A percentile compares a stretch with the other conserved stretches of the same genome.
These are phyloP conservation scores for Cytospora paraplurivora DNA, from an alignment of 2,329 filamentous ascomycete genomes.

Conservation along the genomic window DNA sequence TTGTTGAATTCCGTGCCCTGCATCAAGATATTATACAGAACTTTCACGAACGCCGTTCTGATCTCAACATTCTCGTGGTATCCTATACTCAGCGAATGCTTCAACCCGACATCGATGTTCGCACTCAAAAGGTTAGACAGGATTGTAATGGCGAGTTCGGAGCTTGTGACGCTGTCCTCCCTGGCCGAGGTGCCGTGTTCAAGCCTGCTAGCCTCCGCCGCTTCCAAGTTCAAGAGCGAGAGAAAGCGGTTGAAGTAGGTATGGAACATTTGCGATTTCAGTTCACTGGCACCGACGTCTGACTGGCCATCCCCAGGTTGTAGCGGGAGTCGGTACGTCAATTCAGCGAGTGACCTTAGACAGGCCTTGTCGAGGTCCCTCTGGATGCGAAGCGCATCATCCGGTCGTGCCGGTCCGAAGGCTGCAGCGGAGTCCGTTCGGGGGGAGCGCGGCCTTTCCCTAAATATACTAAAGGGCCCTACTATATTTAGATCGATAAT, in stretches of 20 bases:
- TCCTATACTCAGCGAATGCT: slow-evolving; percentile 69
- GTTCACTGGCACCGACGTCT: slow-evolving; percentile 67
- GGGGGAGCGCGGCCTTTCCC: slow-evolving; percentile 58
- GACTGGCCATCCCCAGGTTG: slow-evolving; percentile 67
- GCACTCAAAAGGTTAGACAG: slow-evolving; percentile 70
- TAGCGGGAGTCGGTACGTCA: slow-evolving; percentile 67
- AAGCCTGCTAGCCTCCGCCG: slow-evolving; percentile 45
- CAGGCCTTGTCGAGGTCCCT: slow-evolving; percentile 68
- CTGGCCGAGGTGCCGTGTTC: slow-evolving; percentile 48
- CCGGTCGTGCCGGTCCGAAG: slow-evolving; percentile 48
- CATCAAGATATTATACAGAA: slow-evolving; percentile 70
- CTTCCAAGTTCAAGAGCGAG: slow-evolving; percentile 63
- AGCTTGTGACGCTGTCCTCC: slow-evolving; percentile 57
- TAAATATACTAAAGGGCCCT: too few species aligned
- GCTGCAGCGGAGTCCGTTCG: slow-evolving; percentile 44
- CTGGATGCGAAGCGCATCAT: slow-evolving; percentile 61
- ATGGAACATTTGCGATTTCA: slow-evolving; percentile 72
- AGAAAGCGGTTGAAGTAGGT: slow-evolving; percentile 72
- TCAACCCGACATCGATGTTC: slow-evolving; percentile 71
- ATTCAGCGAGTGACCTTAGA: slow-evolving; percentile 63
- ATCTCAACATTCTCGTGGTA: slow-evolving; percentile 73
- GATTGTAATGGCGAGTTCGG: slow-evolving; percentile 67
- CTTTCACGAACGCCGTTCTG: slow-evolving; percentile 69
- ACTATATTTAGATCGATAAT: too few species aligned
- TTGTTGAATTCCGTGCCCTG: slow-evolving; percentile 73